Evolutionary conservation across 2,329 filamentous ascomycete genomes (phyloP), one percentile per base, ranked within the genome.

Genomic region (Periconia digitata): DNA sequence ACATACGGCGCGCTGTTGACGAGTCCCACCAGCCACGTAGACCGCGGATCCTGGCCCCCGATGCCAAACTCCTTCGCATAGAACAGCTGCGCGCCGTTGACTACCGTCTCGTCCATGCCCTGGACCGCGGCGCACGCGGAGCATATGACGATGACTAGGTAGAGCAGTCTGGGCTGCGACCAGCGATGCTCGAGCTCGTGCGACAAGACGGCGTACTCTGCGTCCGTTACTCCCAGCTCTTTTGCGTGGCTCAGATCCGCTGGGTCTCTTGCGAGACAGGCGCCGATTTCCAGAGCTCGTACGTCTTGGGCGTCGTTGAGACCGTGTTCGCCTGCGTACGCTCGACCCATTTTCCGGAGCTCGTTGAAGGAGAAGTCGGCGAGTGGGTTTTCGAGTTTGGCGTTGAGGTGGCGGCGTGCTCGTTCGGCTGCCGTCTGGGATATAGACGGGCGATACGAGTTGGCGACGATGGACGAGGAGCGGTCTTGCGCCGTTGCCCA

Each of bases 61-160:
- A 88, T 86, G 17, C 80, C 80, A 50, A 89, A 87, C 49, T 84
- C 75, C 2, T 65, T 56, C 49, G 79, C 78, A 65, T 85, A 88
- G 66, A 86, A 86, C 20, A 82, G 76, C 55, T 88, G 85, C 5
- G 49, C 49, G 20, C 49, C 49, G 21, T 52, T 52, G 55, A 87
- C 82, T 22, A 86, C 85, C 0, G 84, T 86, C 69, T 87, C 83
- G 64, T 87, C 84, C 83, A 86, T 86, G 58, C 85, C 85, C 60
- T 87, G 85, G 2, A 88, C 85, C 24, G 83, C 83, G 18, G 85
- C 85, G 43, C 80, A 85, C 38, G 81, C 74, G 15, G 82, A 86
- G 60, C 83, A 86, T 37, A 85, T 74, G 54, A 83, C 60, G 55
- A 89, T 82, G 8, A 87, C 79, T 40, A 83, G 72, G 64, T 86